Percentiles rank a stretch among this genome's conserved stretches.
phyloP scores from a whole-genome alignment of 2,329 filamentous ascomycete species.

The Cladosporium colombiae region DNA sequence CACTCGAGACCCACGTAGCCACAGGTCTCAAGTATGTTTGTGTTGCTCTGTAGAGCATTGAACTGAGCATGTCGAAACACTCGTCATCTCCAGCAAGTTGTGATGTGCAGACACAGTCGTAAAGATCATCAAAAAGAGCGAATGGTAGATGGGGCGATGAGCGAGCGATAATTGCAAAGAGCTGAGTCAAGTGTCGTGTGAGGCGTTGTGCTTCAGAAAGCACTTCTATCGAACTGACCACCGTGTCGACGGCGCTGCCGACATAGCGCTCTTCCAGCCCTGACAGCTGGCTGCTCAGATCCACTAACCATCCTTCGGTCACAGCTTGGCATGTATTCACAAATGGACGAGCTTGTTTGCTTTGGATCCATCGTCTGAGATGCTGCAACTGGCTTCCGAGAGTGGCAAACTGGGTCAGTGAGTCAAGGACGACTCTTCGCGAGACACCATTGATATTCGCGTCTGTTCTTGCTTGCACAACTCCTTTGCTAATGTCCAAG shows the following conservation, averaged over 20 bases:
- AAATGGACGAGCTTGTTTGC: slow-evolving; percentile 38
- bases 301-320: slow-evolving; percentile 57
- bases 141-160: slow-evolving; percentile 45
- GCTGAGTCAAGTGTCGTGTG: not conserved
- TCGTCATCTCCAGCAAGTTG: slow-evolving; percentile 68
- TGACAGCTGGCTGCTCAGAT: slow-evolving; percentile 62
- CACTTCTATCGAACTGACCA: slow-evolving; percentile 68
- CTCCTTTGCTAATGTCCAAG: slow-evolving; percentile 31
- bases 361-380: slow-evolving; percentile 52
- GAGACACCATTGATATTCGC: slow-evolving; percentile 26
- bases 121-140: slow-evolving; percentile 76
- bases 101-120: slow-evolving; percentile 65
- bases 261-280: slow-evolving; percentile 63
- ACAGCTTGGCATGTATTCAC: slow-evolving; percentile 71
- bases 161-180: not conserved
- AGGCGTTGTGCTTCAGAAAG: slow-evolving; percentile 48
- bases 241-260: slow-evolving; percentile 52
- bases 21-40: slow-evolving; percentile 80
- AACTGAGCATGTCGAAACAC: slow-evolving; percentile 64
- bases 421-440: slow-evolving; percentile 9
- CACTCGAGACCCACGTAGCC: slow-evolving; percentile 79
- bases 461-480: not conserved
- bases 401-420: slow-evolving; percentile 42
- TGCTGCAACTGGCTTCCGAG: slow-evolving; percentile 51
- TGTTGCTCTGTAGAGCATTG: slow-evolving; percentile 78